A percentile compares a stretch with the other conserved stretches of the same genome.
These are phyloP conservation scores for Fusarium sp. DNA, from an alignment of 2,329 filamentous ascomycete species.

Conservation along the genomic window DNA sequence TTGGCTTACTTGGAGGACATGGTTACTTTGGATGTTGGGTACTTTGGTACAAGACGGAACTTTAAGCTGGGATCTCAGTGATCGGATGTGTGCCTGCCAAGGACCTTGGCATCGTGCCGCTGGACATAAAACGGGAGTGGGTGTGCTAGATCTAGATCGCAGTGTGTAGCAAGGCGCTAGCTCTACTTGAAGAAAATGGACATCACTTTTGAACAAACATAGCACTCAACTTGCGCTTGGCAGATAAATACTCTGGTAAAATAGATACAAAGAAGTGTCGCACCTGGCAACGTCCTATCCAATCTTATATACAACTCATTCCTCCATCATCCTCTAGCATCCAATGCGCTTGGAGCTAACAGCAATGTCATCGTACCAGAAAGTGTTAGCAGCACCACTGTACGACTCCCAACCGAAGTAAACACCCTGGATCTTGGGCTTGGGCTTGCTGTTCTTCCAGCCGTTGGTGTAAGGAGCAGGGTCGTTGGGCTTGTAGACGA, in stretches of 20 bases:
- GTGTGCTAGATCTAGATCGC: neutral
- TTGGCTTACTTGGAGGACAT: constrained; percentile 32
- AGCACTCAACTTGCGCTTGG: neutral
- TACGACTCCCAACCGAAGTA: constrained; percentile 75
- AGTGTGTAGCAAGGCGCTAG: neutral
- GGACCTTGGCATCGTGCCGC: neutral
- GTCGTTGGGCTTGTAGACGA: constrained; percentile 55
- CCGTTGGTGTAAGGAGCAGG: constrained; percentile 55
- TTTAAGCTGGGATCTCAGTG: neutral
- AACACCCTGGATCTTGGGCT: constrained; percentile 64
- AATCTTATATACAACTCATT: constrained; percentile 11
- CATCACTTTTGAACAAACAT: neutral
- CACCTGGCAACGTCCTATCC: constrained; percentile 16
- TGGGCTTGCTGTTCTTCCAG: constrained; percentile 62
- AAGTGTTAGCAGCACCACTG: constrained; percentile 68
- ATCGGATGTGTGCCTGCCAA: neutral
- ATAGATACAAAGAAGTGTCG: constrained; percentile 26
- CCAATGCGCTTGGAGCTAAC: constrained; percentile 48
- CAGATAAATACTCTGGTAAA: constrained; percentile 14
- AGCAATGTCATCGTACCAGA: constrained; percentile 71
- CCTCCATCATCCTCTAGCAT: neutral
- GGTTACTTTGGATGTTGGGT: constrained; percentile 37
- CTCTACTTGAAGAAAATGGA: neutral
- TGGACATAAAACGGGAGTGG: neutral
- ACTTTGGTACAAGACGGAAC: constrained; percentile 11